Evolutionary conservation across 495 filamentous ascomycete species (phyloP), one percentile per base, ranked within the genome.

Genomic region (Chaetomidium leptoderma): DNA sequence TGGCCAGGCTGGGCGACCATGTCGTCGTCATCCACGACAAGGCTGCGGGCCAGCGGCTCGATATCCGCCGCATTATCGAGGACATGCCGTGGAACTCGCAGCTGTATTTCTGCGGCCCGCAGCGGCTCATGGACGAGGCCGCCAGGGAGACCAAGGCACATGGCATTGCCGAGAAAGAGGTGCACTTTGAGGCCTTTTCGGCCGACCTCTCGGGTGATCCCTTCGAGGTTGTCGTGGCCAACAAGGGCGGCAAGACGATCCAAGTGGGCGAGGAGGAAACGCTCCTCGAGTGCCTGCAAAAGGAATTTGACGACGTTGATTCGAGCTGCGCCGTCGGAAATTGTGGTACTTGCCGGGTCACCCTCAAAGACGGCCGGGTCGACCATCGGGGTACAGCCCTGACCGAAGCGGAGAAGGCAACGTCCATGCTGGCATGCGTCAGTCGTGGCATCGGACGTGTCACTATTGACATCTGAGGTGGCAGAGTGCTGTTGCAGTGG

Each of bases 321-420:
- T 76, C 69, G 32, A 80, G 76, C 47, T 85, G 81, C 66, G 77
- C 78, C 66, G 76, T 78, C 6, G 82, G 81, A 0, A 85, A 83
- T 61, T 85, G 82, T 53, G 81, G 80, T 4, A 83, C 81, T n/a
- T 85, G 81, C 63, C 70, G 65, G 57, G 72, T 85, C 19, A 57
- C 51, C 14, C 61, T 83, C 43, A 77, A 69, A 64, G 68, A 59
- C 3, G 82, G 82, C 7, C 57, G 68, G 48, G 76, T 84, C 11
- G 77, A 81, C 14, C 81, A 83, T 69, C 67, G 80, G 33, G 81
- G 81, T 4, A 77, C 73, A 19, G 78, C 72, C 42, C 60, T 79
- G 16, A 65, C 67, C 55, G 72, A 72, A 0, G 77, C 75, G 44
- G 77, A 78, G 52, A 77, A 74, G 63, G 60, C 33, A 16, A 65